Evolutionary conservation across 441 rosid genomes (phyloP), one percentile per base, ranked within the genome.

Genomic region (Brassica hybrid): DNA sequence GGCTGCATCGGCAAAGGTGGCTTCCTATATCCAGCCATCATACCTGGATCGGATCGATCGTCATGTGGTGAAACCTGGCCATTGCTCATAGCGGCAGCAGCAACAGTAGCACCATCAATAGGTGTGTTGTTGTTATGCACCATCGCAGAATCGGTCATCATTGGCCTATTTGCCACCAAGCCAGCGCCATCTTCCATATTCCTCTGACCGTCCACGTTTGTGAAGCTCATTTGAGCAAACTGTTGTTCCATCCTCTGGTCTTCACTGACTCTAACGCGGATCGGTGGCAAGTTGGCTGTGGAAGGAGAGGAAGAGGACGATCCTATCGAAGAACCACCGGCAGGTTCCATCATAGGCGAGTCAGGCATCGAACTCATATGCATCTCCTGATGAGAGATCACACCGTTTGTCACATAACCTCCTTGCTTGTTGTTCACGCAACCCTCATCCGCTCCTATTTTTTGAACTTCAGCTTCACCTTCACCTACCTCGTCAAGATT

Each of bases 1-100:
- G 82, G 79, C 66, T 84, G 94, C 84, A 83, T 76, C 23, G 90
- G 89, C 76, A 87, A 32, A 5, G 91, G 91, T 65, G 91, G 91
- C 71, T 85, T 90, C 48, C 87, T 76, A 56, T 82, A 76, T 16
- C 80, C 82, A 27, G 43, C 64, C 4, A 81, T 75, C n/a, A 59
- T 80, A 18, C 86, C 85, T 11, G 83, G 83, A 83, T 88, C 91
- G 1, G 88, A 77, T 69, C 85, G 79, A 83, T 83, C 88, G 1
- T 88, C 86, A 2, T 84, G 88, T 0, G 79, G 83, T 23, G 62
- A 71, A 21, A 68, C 76, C 64, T 84, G 84, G 34, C 18, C 17
- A n/a, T 50, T 50, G 17, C 56, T 50, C 16, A 50, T n/a, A 14
- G 56, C 8, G 6, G 56, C 18, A 50, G 8, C 50, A 43, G 72